Evolutionary conservation across 2,329 filamentous ascomycete genomes (phyloP).

Genomic region (Ophiocordyceps australis): DNA sequence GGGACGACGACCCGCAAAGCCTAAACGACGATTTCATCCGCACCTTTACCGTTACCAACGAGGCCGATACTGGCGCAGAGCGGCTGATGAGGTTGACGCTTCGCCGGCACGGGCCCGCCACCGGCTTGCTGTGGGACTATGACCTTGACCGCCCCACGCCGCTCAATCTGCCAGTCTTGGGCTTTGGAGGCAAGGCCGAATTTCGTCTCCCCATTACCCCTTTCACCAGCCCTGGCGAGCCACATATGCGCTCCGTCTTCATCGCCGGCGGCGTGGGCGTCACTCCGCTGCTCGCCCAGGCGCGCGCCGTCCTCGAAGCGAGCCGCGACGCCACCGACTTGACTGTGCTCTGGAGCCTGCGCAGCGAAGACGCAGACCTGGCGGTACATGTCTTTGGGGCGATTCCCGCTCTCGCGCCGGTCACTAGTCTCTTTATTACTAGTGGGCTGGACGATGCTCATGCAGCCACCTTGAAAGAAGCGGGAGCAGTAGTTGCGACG

Average conservation of each 20-base stretch:
- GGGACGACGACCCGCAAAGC: conserved; percentile 58
- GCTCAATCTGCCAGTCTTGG: conserved; percentile 49
- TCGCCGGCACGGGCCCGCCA: conserved; percentile 50
- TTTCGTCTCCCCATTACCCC: conserved; percentile 16
- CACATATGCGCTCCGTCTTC: conserved; percentile 28
- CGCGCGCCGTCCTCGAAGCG: conserved; percentile 28
- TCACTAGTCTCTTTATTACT: conserved; percentile 33
- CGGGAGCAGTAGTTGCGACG: no score
- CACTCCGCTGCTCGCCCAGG: conserved; percentile 60
- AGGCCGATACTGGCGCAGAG: conserved; percentile 16
- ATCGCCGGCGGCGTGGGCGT: conserved; percentile 70
- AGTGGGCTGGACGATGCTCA: no score
- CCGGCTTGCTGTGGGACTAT: conserved; percentile 42
- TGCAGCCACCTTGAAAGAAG: no score
- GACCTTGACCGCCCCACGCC: conserved; percentile 28
- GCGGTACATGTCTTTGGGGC: conserved; percentile 38
- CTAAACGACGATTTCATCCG: conserved; percentile 73
- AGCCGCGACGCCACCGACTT: conserved; percentile 19
- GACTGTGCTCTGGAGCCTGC: conserved; percentile 50
- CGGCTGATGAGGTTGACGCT: conserved; percentile 60
- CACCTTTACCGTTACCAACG: conserved; percentile 65
- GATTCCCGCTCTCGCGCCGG: conserved; percentile 29
- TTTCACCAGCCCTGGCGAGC: no score
- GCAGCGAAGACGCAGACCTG: conserved; percentile 40
- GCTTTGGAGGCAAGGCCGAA: conserved; percentile 46